A percentile compares a stretch with the other conserved stretches of the same genome.
These are phyloP conservation scores for Colletotrichum sp. DNA, from an alignment of 2,329 filamentous ascomycete species.

Conservation along the genomic window DNA sequence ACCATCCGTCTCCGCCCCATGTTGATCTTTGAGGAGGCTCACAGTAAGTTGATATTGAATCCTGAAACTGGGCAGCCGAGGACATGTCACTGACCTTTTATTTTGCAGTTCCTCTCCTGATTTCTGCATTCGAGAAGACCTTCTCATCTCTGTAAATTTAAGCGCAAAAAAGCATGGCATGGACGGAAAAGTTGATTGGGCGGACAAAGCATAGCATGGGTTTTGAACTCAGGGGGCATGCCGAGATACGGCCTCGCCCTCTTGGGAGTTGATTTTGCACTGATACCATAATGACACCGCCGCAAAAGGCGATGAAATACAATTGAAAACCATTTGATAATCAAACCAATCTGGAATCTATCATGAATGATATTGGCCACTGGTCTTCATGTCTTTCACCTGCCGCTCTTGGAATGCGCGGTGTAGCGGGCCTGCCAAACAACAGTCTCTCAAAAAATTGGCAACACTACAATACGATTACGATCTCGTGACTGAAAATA, in stretches of 20 bases:
- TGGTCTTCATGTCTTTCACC: neutral
- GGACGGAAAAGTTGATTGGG: neutral
- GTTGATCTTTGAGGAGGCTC: slow-evolving; percentile 79
- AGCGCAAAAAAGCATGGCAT: neutral
- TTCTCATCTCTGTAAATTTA: slow-evolving; percentile 45
- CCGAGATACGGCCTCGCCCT: neutral
- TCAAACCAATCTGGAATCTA: rapidly evolving
- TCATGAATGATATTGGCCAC: neutral
- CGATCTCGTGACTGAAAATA: neutral
- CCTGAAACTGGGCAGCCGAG: neutral
- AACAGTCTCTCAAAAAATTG: neutral
- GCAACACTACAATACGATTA: rapidly evolving
- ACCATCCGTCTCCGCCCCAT: slow-evolving; percentile 79
- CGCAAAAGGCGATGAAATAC: neutral
- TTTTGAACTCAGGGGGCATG: neutral
- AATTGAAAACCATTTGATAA: neutral
- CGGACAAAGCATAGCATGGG: slow-evolving; percentile 5
- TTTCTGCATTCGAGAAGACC: slow-evolving; percentile 80
- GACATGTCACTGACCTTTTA: neutral
- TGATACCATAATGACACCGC: slow-evolving; percentile 13
- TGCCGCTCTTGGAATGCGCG: neutral
- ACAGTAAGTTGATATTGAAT: slow-evolving; percentile 44
- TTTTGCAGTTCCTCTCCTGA: slow-evolving; percentile 56
- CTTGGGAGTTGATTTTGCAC: neutral
- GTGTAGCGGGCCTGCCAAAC: neutral